phyloP scores from a whole-genome alignment of 2,329 filamentous ascomycete species.

The Talaromyces rugulosus region DNA sequence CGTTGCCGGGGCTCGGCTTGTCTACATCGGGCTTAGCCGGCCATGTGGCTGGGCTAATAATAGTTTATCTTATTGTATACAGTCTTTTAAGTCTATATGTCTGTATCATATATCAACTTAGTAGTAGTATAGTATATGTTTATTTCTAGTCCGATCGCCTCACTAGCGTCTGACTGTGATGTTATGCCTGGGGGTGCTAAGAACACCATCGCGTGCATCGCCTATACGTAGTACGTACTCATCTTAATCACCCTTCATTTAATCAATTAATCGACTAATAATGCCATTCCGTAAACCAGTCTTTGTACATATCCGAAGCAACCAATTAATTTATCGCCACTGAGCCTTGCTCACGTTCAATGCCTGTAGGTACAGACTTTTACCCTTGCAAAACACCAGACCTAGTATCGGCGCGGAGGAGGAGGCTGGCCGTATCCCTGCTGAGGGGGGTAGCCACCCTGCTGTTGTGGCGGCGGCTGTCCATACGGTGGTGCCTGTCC shows the following conservation, averaged over 20 bases:
- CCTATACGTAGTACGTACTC: background rate
- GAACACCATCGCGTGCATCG: no score
- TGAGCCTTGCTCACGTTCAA: background rate
- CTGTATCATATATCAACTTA: no score
- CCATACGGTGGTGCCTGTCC: constrained; percentile 7
- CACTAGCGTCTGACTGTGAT: background rate
- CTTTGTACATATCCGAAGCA: background rate
- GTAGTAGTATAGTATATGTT: background rate
- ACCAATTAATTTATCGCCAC: background rate
- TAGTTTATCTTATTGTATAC: no score
- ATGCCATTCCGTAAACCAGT: background rate
- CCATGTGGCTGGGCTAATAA: background rate
- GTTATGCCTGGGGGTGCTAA: background rate
- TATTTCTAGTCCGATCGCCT: background rate
- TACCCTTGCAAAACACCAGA: background rate
- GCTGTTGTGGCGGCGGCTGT: constrained; percentile 3
- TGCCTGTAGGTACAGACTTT: no score
- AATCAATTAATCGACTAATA: background rate
- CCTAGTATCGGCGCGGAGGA: constrained; percentile 5
- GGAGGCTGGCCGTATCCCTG: constrained; percentile 11
- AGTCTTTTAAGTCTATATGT: no score
- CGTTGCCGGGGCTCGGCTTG: background rate
- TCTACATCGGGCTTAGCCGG: background rate
- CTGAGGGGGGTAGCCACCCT: constrained; percentile 9
- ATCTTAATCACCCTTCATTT: background rate